Evolutionary conservation across 495 filamentous ascomycete species (phyloP).

Genomic region (Penicillium cataractarum): DNA sequence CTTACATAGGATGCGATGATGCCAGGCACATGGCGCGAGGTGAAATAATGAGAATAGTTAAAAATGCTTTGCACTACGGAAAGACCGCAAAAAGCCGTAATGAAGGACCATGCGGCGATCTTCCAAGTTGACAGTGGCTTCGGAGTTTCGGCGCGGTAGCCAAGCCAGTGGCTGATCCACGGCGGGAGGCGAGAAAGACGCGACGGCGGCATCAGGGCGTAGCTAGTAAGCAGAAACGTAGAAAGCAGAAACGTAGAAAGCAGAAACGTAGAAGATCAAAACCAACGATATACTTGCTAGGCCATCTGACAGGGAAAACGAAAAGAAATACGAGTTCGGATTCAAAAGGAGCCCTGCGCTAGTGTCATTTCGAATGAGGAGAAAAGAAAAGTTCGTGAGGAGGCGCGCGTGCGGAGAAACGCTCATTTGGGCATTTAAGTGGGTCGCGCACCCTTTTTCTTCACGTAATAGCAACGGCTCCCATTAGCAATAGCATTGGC

Average conservation of each 20-base stretch:
- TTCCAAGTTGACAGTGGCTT: conserved; percentile 30
- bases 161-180: conserved; percentile 44
- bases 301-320: conserved; percentile 1
- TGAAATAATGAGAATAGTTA: conserved; percentile 38
- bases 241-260: neutral
- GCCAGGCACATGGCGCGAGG: conserved; percentile 32
- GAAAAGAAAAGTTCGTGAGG: conserved; percentile 18
- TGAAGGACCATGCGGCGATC: conserved; percentile 39
- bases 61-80: conserved; percentile 38
- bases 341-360: conserved; percentile 11
- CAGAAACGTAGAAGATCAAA: neutral
- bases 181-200: conserved; percentile 36
- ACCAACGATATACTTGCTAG: neutral
- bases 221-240: neutral
- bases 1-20: conserved; percentile 44
- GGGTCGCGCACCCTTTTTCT: conserved; percentile 1
- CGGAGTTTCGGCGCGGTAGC: conserved; percentile 35
- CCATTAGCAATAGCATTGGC: neutral
- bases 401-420: conserved; percentile 22
- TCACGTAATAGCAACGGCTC: conserved; percentile 1
- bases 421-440: conserved; percentile 3
- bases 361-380: conserved; percentile 15
- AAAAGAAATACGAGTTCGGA: conserved; percentile 1
- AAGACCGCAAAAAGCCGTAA: conserved; percentile 41
- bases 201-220: conserved; percentile 20